Percentiles rank a stretch among this genome's conserved stretches.
Evolutionary conservation across 1,284 basidiomycete genomes (phyloP).

Genomic region (Pholiota adiposa): DNA sequence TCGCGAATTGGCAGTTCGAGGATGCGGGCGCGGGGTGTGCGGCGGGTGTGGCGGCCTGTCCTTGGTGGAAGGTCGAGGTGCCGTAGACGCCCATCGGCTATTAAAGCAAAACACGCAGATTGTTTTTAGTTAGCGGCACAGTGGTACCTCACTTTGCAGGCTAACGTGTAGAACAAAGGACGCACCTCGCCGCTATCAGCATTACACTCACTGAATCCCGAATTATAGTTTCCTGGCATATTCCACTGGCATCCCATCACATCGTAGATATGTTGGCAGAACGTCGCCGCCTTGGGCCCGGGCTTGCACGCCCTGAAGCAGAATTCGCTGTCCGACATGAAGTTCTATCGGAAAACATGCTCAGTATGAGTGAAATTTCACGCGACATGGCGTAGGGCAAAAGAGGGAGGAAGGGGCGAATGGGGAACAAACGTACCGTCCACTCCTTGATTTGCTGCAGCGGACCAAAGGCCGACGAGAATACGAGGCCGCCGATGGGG

Average conservation of each 20-base stretch:
- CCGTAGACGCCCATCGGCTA: conserved; percentile 77
- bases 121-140: conserved; percentile 2
- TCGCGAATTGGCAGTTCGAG: conserved; percentile 51
- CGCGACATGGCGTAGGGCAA: no score
- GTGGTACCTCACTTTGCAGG: neutral
- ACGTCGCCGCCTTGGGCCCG: conserved; percentile 56
- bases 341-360: conserved; percentile 41
- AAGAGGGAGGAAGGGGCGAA: no score
- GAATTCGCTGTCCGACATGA: conserved; percentile 62
- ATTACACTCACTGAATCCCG: conserved; percentile 65
- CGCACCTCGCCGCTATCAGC: conserved; percentile 55
- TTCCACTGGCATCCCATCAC: conserved; percentile 70
- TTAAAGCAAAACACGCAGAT: neutral
- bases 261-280: conserved; percentile 74
- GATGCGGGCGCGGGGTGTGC: conserved; percentile 63
- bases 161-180: conserved; percentile 6
- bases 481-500: conserved; percentile 72
- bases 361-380: neutral
- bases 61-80: conserved; percentile 68
- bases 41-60: conserved; percentile 58
- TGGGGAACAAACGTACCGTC: conserved; percentile 50
- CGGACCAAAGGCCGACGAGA: conserved; percentile 70
- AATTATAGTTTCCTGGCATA: conserved; percentile 66
- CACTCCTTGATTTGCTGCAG: conserved; percentile 66
- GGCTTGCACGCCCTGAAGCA: conserved; percentile 78